Conservation (phyloP, 78 protist genomes). For the Dictyostelium firmibasis region DNA sequence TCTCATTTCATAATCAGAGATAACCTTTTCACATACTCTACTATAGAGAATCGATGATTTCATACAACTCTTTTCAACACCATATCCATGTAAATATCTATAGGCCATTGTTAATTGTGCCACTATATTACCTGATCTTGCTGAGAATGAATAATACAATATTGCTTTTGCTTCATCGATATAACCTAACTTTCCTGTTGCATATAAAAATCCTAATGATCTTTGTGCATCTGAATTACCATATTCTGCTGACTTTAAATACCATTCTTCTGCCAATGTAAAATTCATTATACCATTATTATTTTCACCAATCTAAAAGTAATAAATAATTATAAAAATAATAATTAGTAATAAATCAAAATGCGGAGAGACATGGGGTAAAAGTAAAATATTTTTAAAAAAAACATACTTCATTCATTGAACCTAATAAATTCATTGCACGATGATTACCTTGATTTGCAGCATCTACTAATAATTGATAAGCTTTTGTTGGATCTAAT, state of each 20-base stretch:
- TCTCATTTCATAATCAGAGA: constrained; percentile 12
- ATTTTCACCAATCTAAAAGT: constrained; percentile 48
- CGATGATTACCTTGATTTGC: constrained; percentile 45
- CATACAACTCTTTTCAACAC: constrained; percentile 76
- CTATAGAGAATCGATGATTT: constrained; percentile 73
- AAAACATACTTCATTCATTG: constrained; percentile 34
- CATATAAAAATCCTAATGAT: constrained; percentile 71
- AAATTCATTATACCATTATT: constrained; percentile 21
- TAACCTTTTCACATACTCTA: constrained; percentile 61
- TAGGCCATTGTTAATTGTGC: constrained; percentile 81
- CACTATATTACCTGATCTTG: constrained; percentile 66
- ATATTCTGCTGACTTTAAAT: constrained; percentile 22
- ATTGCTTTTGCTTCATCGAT: constrained; percentile 44
- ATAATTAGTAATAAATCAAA: neutral
- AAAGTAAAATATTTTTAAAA: no score
- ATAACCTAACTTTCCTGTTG: constrained; percentile 65
- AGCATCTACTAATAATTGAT: neutral
- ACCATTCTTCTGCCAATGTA: constrained; percentile 54
- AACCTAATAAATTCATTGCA: constrained; percentile 65
- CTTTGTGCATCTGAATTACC: constrained; percentile 73
- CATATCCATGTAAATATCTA: constrained; percentile 83
- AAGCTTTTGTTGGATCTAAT: neutral
- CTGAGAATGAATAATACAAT: constrained; percentile 81
- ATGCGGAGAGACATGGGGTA: no score
- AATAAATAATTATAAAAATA: neutral